phyloP scores from a whole-genome alignment of 2,329 filamentous ascomycete genomes.

The Fusarium hostae region DNA sequence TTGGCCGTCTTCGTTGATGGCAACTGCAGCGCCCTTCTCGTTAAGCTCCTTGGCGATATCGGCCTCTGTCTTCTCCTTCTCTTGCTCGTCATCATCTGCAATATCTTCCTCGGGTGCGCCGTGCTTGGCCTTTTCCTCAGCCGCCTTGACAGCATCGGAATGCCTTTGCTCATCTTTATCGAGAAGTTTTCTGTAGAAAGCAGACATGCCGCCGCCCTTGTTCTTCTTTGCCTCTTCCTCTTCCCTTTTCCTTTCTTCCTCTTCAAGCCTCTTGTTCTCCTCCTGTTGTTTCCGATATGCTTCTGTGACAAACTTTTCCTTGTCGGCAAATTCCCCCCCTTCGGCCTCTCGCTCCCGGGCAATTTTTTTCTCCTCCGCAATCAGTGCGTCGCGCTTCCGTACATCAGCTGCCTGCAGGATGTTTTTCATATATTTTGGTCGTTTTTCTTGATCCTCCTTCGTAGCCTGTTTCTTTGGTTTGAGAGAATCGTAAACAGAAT shows the following conservation, averaged over 20 bases:
- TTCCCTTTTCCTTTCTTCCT: conserved; percentile 74
- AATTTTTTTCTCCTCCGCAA: conserved; percentile 84
- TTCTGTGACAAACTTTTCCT: conserved; percentile 87
- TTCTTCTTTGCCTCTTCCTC: conserved; percentile 74
- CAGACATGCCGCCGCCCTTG: conserved; percentile 75
- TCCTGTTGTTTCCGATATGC: conserved; percentile 86
- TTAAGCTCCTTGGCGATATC: conserved; percentile 76
- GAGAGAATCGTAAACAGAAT: conserved; percentile 81
- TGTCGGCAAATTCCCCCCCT: conserved; percentile 82
- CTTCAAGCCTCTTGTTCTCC: conserved; percentile 76
- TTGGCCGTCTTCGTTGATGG: conserved; percentile 84
- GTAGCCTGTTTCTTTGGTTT: conserved; percentile 72
- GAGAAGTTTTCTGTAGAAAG: conserved; percentile 80
- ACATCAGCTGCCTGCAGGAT: conserved; percentile 78
- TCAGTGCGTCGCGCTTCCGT: conserved; percentile 79
- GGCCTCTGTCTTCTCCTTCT: conserved; percentile 67
- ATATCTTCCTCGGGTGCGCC: conserved; percentile 48
- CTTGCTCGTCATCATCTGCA: conserved; percentile 61
- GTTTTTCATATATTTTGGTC: conserved; percentile 82
- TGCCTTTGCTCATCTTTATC: conserved; percentile 77
- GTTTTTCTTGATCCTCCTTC: conserved; percentile 65
- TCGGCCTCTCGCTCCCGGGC: conserved; percentile 82
- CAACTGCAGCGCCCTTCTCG: conserved; percentile 68
- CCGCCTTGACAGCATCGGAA: conserved; percentile 75
- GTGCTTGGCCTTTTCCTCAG: conserved; percentile 63